These are phyloP conservation scores for Lactuca saligna DNA, from an alignment of 129 eudicot genomes.

Conservation along the genomic window DNA sequence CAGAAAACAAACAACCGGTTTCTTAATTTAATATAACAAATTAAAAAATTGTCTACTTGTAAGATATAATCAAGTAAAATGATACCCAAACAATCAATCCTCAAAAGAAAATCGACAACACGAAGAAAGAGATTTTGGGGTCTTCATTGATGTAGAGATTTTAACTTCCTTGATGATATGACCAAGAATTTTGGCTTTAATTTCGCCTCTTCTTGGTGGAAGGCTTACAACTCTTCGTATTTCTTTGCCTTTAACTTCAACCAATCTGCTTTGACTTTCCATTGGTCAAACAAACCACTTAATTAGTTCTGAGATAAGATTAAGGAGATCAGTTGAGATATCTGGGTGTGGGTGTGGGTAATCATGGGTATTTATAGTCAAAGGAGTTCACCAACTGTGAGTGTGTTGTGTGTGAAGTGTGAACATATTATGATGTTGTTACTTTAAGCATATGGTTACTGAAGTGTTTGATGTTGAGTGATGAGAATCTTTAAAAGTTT, in stretches of 20 bases:
- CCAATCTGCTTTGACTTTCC: slow-evolving; percentile 24
- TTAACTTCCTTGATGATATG: slow-evolving; percentile 20
- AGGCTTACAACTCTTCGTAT: slow-evolving; percentile 20
- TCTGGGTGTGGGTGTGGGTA: background rate
- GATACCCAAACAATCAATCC: slow-evolving; percentile 7
- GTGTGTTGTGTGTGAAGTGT: slow-evolving; percentile 6
- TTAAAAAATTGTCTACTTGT: background rate
- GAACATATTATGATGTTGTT: background rate
- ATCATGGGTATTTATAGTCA: slow-evolving; percentile 29
- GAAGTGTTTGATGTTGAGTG: background rate
- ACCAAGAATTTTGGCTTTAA: slow-evolving; percentile 33
- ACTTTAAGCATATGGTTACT: background rate
- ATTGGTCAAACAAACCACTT: slow-evolving; percentile 18
- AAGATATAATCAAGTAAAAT: background rate
- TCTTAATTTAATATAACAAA: background rate
- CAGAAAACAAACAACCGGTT: background rate
- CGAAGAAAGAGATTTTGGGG: slow-evolving; percentile 8
- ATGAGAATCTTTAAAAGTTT: background rate
- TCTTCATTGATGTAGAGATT: slow-evolving; percentile 12
- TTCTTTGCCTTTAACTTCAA: slow-evolving; percentile 13
- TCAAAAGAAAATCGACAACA: slow-evolving; percentile 9
- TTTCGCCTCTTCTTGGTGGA: slow-evolving; percentile 38
- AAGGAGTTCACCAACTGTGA: slow-evolving; percentile 25
- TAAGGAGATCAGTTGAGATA: slow-evolving; percentile 8
- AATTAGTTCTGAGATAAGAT: background rate